phyloP scores from a whole-genome alignment of 2,329 filamentous ascomycete species.

The Microsporum audouinii region DNA sequence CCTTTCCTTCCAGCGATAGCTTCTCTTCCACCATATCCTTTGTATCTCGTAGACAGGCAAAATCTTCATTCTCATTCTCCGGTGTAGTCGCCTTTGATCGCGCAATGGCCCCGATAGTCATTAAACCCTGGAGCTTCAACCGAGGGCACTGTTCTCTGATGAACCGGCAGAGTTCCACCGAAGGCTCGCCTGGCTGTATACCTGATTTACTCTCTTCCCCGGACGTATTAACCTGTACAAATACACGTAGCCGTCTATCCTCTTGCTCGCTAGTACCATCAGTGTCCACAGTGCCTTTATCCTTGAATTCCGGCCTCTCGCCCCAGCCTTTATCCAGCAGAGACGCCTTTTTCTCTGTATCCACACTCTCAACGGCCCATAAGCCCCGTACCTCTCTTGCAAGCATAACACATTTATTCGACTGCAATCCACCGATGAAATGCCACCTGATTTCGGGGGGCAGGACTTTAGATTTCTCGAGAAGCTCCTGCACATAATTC shows the following conservation, averaged over 20 bases:
- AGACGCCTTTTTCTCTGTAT: slow-evolving; percentile 75
- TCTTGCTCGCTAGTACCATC: slow-evolving; percentile 8
- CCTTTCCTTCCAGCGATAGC: slow-evolving; percentile 39
- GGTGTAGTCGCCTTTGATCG: slow-evolving; percentile 60
- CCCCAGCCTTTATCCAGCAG: slow-evolving; percentile 66
- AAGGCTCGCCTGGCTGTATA: slow-evolving; percentile 53
- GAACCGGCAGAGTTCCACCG: slow-evolving; percentile 54
- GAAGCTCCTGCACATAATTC: slow-evolving; percentile 87
- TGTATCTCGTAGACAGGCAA: slow-evolving; percentile 55
- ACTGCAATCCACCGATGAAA: slow-evolving; percentile 90
- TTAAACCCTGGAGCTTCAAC: slow-evolving; percentile 67
- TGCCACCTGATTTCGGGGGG: slow-evolving; percentile 74
- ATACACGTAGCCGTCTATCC: slow-evolving; percentile 50
- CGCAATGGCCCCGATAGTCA: slow-evolving; percentile 96
- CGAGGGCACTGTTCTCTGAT: slow-evolving; percentile 61
- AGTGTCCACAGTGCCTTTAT: slow-evolving; percentile 21
- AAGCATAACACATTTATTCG: slow-evolving; percentile 80
- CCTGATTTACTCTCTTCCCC: slow-evolving; percentile 80
- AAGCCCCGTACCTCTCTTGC: slow-evolving; percentile 75
- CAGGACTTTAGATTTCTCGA: slow-evolving; percentile 70
- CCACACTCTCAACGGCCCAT: slow-evolving; percentile 83
- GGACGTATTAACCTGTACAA: slow-evolving; percentile 92
- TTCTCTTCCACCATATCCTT: slow-evolving; percentile 58
- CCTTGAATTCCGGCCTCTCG: slow-evolving; percentile 34
- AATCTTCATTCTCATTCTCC: slow-evolving; percentile 87